Percentiles rank a stretch among this genome's conserved stretches.
These are phyloP conservation scores for Hordeum pubiflorum DNA, from an alignment of 202 grass and related monocot species.

Conservation along the genomic window DNA sequence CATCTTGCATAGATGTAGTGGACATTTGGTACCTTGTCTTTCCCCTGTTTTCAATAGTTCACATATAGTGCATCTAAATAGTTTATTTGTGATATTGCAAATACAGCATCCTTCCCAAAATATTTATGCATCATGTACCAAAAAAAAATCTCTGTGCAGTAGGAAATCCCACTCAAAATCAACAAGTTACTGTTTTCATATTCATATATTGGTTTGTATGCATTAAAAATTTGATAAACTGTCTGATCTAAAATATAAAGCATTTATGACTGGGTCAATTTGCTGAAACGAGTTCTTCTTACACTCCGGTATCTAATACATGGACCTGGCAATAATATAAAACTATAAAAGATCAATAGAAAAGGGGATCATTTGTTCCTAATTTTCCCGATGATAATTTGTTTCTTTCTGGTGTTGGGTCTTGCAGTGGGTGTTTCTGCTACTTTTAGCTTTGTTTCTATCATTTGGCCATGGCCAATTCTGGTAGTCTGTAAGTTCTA, in stretches of 20 bases:
- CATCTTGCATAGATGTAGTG: background rate
- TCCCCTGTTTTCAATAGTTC: background rate
- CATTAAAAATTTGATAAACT: background rate
- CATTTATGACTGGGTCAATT: constrained; percentile 13
- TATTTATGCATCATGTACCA: background rate
- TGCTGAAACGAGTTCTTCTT: background rate
- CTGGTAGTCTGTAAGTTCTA: background rate
- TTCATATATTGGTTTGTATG: constrained; percentile 1
- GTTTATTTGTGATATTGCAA: background rate
- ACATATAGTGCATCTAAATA: background rate
- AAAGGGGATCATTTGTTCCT: background rate
- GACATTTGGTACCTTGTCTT: background rate
- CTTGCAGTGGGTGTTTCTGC: background rate
- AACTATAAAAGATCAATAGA: background rate
- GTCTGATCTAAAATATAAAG: background rate
- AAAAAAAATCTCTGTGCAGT: background rate
- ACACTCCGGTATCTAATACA: background rate
- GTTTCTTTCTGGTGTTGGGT: background rate
- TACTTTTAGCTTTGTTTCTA: background rate
- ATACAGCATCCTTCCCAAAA: background rate
- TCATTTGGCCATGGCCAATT: background rate
- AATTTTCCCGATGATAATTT: background rate
- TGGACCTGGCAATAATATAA: background rate
- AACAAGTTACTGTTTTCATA: background rate
- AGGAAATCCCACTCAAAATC: background rate